These are phyloP conservation scores for Peronospora belbahrii DNA, from an alignment of 352 stramenopile species.

Conservation along the genomic window DNA sequence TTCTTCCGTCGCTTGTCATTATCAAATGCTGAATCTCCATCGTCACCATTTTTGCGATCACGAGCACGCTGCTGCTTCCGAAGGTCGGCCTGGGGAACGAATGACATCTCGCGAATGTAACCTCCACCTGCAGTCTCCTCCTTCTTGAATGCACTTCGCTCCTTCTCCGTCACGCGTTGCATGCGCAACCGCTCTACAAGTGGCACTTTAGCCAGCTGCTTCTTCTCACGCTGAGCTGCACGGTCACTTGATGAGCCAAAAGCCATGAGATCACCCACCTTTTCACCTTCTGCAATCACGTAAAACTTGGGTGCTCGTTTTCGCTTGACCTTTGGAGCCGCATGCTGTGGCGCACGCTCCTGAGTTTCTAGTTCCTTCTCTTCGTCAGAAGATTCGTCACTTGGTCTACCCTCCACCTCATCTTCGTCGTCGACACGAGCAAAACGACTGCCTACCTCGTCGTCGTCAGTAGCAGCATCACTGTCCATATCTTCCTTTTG, in stretches of 20 bases:
- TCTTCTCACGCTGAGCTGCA: conserved; percentile 66
- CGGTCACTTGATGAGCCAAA: conserved; percentile 65
- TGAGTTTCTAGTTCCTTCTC: conserved; percentile 32
- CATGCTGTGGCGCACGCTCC: conserved; percentile 6
- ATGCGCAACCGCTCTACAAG: conserved; percentile 69
- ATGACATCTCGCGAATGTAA: conserved; percentile 83
- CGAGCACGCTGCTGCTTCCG: conserved; percentile 42
- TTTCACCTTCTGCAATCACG: conserved; percentile 78
- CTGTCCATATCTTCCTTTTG: conserved; percentile 90
- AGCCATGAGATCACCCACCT: conserved; percentile 70
- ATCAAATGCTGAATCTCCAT: conserved; percentile 18
- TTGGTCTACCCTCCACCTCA: conserved; percentile 50
- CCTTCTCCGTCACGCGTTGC: conserved; percentile 64
- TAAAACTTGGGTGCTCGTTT: conserved; percentile 68
- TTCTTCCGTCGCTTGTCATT: conserved; percentile 61
- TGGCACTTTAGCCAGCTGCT: conserved; percentile 69
- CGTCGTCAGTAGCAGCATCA: conserved; percentile 65
- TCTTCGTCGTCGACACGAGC: conserved; percentile 59
- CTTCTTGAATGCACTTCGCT: conserved; percentile 80
- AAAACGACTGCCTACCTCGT: conserved; percentile 57
- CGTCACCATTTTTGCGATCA: conserved; percentile 16
- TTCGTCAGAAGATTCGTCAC: conserved; percentile 59
- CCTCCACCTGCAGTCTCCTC: conserved; percentile 58
- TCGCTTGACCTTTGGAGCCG: conserved; percentile 26
- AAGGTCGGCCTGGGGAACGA: conserved; percentile 56